These are phyloP conservation scores for Ustilaginoidea virens DNA, from an alignment of 2,329 filamentous ascomycete genomes.

Conservation along the genomic window DNA sequence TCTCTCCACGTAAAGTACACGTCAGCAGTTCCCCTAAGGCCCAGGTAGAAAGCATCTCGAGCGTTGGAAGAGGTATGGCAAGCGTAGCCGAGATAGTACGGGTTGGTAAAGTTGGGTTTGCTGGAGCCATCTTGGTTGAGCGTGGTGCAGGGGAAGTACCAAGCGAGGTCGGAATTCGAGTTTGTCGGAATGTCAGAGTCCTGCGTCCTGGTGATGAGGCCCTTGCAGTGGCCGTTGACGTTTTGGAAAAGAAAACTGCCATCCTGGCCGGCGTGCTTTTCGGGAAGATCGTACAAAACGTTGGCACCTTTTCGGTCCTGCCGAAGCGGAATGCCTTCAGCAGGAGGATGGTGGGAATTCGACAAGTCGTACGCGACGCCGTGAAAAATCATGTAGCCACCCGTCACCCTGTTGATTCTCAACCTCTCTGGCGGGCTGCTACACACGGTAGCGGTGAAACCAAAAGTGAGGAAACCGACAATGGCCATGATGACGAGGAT, in stretches of 20 bases:
- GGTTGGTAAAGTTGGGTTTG: constrained; percentile 55
- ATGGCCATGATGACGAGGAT: constrained; percentile 76
- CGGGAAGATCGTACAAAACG: constrained; percentile 71
- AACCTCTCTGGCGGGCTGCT: constrained; percentile 55
- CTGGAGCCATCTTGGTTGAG: constrained; percentile 91
- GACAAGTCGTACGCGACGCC: constrained; percentile 78
- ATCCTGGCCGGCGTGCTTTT: constrained; percentile 75
- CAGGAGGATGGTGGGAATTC: constrained; percentile 61
- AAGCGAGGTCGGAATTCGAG: constrained; percentile 57
- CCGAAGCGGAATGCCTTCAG: constrained; percentile 54
- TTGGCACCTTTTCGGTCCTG: constrained; percentile 44
- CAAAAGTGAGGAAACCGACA: constrained; percentile 92
- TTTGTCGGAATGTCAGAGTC: constrained; percentile 71
- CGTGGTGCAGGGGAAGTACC: constrained; percentile 89
- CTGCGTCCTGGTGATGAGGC: constrained; percentile 56
- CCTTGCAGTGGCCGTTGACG: constrained; percentile 94
- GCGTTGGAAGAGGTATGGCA: constrained; percentile 67
- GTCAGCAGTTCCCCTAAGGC: constrained; percentile 55
- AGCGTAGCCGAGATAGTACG: constrained; percentile 69
- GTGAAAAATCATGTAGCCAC: constrained; percentile 91
- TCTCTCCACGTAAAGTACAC: constrained; percentile 97
- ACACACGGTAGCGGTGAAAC: constrained; percentile 84
- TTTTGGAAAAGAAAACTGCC: constrained; percentile 97
- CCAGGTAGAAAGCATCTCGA: constrained; percentile 60
- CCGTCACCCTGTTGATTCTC: constrained; percentile 65